Evolutionary conservation across 2,329 filamentous ascomycete species (phyloP), one percentile per base, ranked within the genome.

Genomic region (Phyllosticta ampelicida): DNA sequence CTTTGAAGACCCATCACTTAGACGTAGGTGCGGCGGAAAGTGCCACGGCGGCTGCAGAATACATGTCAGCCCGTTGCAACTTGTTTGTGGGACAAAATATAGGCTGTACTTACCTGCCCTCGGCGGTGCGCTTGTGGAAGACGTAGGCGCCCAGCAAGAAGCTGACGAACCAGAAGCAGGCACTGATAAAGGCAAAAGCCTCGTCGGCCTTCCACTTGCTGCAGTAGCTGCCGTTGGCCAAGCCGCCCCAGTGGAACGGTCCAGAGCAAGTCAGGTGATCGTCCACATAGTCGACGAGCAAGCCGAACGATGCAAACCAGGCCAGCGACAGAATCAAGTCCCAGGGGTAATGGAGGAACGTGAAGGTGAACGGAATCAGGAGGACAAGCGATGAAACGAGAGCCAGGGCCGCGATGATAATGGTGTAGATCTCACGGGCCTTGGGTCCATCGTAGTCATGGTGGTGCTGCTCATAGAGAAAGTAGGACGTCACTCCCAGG

Each of bases 351-450:
- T 86, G 80, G 61, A 84, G 78, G 71, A 90, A 89, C 52, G 77
- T 79, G 54, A 75, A 75, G 1, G 82, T 80, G 67, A 88, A 87
- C 1, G 88, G 88, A 48, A 91, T 77, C 26, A 90, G 77, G 82
- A 86, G 89, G 62, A 91, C 69, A 23, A 91, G 72, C 5, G 82
- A 77, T n/a, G 89, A 75, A 48, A 91, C 70, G 57, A 90, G 82
- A 11, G 84, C 82, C 18, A 91, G 66, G 19, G 78, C 84, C 2
- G 88, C 85, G 48, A 90, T 78, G 18, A 89, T 81, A 66, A 87
- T 81, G 51, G 86, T 82, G 75, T 89, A 91, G 73, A 91, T 89
- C 74, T 86, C 84, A 59, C 87, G 84, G 36, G 79, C 83, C 55
- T 78, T 76, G 36, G 75, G 70, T 19, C 74, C 56, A 36, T 44